Percentiles rank a stretch among this genome's conserved stretches.
Evolutionary conservation across 768 basidiomycete genomes (phyloP).

Genomic region (Boletus rex-veris): DNA sequence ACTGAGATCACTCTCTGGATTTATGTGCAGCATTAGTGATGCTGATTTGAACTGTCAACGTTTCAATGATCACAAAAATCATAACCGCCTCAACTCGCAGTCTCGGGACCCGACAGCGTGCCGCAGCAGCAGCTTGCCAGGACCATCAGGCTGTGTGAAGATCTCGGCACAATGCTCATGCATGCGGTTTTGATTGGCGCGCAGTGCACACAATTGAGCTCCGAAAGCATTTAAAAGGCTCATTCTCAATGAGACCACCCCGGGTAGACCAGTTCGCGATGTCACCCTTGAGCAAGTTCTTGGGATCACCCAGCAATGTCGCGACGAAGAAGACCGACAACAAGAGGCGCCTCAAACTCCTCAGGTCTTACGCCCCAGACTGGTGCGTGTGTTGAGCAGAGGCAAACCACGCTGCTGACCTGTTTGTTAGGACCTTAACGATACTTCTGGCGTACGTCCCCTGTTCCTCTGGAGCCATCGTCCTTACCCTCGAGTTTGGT

Average conservation of each 20-base stretch:
- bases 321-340: constrained; percentile 20
- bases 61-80: too few relatives aligned
- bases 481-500: neutral
- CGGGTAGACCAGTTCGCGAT: constrained; percentile 4
- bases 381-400: constrained; percentile 47
- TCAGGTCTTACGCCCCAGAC: constrained; percentile 70
- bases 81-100: too few relatives aligned
- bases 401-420: neutral
- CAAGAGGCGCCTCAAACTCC: constrained; percentile 37
- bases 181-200: neutral
- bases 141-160: too few relatives aligned
- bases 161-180: too few relatives aligned
- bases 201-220: neutral
- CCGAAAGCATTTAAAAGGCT: neutral
- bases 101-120: too few relatives aligned
- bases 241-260: neutral
- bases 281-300: constrained; percentile 12
- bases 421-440: constrained; percentile 56
- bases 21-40: too few relatives aligned
- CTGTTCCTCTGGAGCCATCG: neutral
- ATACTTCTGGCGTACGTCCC: constrained; percentile 57
- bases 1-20: too few relatives aligned
- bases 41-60: too few relatives aligned
- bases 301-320: constrained; percentile 1
- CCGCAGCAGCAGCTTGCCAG: too few relatives aligned